These are phyloP conservation scores for Fraxinus baroniana DNA, from an alignment of 305 asterid genomes.

Conservation along the genomic window DNA sequence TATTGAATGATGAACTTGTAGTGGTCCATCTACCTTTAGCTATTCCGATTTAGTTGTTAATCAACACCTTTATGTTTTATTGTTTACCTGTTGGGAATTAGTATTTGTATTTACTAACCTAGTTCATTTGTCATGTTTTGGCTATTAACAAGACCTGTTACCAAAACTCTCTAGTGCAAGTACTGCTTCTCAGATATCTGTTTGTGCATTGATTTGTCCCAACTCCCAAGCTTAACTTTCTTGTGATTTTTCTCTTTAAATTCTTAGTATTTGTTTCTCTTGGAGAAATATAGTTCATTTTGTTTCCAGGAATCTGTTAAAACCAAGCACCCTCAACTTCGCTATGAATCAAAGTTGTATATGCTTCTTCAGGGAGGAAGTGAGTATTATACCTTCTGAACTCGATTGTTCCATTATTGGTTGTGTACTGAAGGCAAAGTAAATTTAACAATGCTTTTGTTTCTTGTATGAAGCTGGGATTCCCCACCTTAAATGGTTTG, in stretches of 20 bases:
- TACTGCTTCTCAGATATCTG: not conserved
- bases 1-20: slow-evolving; percentile 12
- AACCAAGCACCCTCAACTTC: slow-evolving; percentile 96
- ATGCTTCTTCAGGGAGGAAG: slow-evolving; percentile 98
- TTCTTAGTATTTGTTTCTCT: slow-evolving; percentile 14
- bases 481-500: slow-evolving; percentile 95
- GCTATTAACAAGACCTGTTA: slow-evolving; percentile 15
- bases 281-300: slow-evolving; percentile 10
- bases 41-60: not conserved
- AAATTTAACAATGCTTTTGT: slow-evolving; percentile 23
- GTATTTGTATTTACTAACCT: not conserved
- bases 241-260: not conserved
- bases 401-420: not conserved
- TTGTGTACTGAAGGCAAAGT: slow-evolving; percentile 5
- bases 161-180: not conserved
- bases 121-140: not conserved
- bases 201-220: not conserved
- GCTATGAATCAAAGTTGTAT: slow-evolving; percentile 87
- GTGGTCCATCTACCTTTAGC: slow-evolving; percentile 6
- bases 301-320: slow-evolving; percentile 73
- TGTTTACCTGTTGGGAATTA: not conserved
- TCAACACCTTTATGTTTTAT: not conserved
- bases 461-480: slow-evolving; percentile 68
- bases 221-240: not conserved
- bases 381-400: slow-evolving; percentile 38